A percentile compares a stretch with the other conserved stretches of the same genome.
phyloP scores from a whole-genome alignment of 2,329 filamentous ascomycete genomes.

The Colletotrichum liaoningense region DNA sequence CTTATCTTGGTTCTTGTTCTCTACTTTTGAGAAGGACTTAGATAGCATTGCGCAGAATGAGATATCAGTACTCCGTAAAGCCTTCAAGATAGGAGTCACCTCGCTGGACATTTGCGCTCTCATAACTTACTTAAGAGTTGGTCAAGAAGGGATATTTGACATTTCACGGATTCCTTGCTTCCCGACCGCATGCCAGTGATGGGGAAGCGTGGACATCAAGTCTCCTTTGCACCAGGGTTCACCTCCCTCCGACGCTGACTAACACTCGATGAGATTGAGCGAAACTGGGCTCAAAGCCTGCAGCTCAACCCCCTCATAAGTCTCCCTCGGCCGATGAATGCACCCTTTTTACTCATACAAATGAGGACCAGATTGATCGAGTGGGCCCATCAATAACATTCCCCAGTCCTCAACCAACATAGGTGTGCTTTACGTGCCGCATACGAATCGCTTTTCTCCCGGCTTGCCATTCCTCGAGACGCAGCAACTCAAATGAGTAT shows the following conservation, averaged over 20 bases:
- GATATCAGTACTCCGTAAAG: neutral
- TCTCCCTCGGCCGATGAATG: neutral
- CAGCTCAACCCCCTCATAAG: no score
- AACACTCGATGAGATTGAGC: neutral
- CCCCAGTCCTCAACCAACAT: no score
- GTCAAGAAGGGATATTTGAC: no score
- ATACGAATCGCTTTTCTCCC: no score
- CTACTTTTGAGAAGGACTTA: no score
- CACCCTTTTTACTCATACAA: neutral
- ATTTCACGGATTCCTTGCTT: neutral
- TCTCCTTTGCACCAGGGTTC: neutral
- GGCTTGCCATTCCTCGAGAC: no score
- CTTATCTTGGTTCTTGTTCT: slow-evolving; percentile 11
- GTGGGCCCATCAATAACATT: neutral
- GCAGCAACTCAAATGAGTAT: no score
- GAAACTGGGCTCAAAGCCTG: neutral
- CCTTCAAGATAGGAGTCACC: neutral
- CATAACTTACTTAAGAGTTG: no score
- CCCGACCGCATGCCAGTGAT: no score
- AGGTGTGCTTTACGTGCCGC: no score
- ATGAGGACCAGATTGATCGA: neutral
- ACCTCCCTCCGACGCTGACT: neutral
- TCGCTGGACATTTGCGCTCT: neutral
- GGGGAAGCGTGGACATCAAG: no score
- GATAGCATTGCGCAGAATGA: neutral